Base-by-base conservation (phyloP, 345 rosid species). In the Populus euphratica region DNA sequence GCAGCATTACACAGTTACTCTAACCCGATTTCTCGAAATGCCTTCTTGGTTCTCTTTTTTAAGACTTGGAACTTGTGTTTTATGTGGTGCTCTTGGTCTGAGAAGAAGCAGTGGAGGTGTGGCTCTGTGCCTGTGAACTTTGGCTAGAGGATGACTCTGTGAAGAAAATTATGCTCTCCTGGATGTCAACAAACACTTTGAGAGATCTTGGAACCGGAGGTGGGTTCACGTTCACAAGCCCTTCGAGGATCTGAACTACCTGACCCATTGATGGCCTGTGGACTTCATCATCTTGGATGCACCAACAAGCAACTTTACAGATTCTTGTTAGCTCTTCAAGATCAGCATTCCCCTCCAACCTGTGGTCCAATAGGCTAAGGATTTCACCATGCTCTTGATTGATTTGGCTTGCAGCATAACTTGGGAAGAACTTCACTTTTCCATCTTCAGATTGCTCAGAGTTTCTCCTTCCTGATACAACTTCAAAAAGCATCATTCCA, bases 401-500 rank as follows among this genome's bases (percentile, higher is more conserved):
- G 29, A 91, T 59, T 25, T 81, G 83, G 6, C 50, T 86, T 4
- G 96, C 92, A 10, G 85, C 97, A 82, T 43, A 83, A 61, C 84
- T 81, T 0, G 98, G 98, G 81, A 92, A 92, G 86, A 89, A 91
- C 16, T 67, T 81, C 5, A 85, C 77, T 27, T 79, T 85, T 36
- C 82, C 91, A 67, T 90, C 85, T 66, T 77, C 91, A 6, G 86
- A 79, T 38, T 81, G 87, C 81, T 89, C 89, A 0, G 88, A 79
- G 87, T 92, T 94, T 73, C 97, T 90, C 83, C 87, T 89, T 70
- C 97, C 98, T 0, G 94, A 92, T 25, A 91, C 85, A 71, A 91
- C 17, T 83, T 94, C 98, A 12, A 92, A 89, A 25, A 94, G 84
- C 96, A 92, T 90, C 97, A 94, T 92, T 10, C 98, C 98, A 12